Evolutionary conservation across 2,329 filamentous ascomycete species (phyloP).

Genomic region (Colletotrichum simmondsii): DNA sequence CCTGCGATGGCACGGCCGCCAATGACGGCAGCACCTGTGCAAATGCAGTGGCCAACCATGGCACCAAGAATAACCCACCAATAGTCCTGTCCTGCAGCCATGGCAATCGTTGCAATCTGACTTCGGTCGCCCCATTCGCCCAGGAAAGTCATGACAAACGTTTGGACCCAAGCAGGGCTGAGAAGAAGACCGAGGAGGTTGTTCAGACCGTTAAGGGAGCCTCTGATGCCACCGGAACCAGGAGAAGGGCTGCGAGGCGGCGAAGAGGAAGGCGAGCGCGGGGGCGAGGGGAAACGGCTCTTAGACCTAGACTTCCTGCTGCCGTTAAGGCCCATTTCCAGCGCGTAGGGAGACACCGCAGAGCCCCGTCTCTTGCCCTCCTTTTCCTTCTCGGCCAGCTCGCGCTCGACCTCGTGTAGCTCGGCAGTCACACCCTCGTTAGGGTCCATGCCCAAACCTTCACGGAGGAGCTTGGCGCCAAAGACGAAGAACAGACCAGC

Average conservation of each 20-base stretch:
- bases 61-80: constrained; percentile 98
- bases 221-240: constrained; percentile 44
- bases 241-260: constrained; percentile 71
- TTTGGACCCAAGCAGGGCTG: constrained; percentile 98
- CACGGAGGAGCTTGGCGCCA: constrained; percentile 83
- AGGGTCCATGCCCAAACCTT: constrained; percentile 88
- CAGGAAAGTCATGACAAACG: constrained; percentile 98
- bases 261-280: constrained; percentile 83
- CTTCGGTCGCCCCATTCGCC: constrained; percentile 98
- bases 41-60: constrained; percentile 85
- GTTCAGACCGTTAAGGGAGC: constrained; percentile 72
- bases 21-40: constrained; percentile 90
- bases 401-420: constrained; percentile 96
- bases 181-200: constrained; percentile 90
- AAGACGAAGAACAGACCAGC: constrained; percentile 90
- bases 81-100: constrained; percentile 98
- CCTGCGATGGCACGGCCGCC: constrained; percentile 94
- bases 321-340: constrained; percentile 81
- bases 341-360: constrained; percentile 77
- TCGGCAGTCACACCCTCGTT: constrained; percentile 95
- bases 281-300: constrained; percentile 82
- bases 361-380: constrained; percentile 74
- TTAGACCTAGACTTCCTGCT: constrained; percentile 76
- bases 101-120: constrained; percentile 98
- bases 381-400: constrained; percentile 93